These are phyloP conservation scores for Gossypium lobatum DNA, from an alignment of 441 rosid genomes.

Conservation along the genomic window DNA sequence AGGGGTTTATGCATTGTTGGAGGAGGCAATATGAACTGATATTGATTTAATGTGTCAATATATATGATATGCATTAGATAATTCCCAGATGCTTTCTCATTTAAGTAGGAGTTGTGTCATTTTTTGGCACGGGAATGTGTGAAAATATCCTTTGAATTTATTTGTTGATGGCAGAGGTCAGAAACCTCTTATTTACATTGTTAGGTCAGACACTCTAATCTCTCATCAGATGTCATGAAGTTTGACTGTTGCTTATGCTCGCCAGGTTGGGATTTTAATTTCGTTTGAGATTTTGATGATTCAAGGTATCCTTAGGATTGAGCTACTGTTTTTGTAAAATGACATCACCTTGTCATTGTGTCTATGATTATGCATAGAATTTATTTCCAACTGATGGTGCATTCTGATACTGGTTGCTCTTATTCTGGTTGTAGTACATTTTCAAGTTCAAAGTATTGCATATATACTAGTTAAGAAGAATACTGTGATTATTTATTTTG, in stretches of 20 bases:
- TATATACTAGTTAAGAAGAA: background rate
- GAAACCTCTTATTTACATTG: background rate
- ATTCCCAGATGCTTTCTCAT: background rate
- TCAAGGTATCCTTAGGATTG: background rate
- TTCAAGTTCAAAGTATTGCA: conserved; percentile 7
- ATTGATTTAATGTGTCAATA: background rate
- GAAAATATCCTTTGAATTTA: background rate
- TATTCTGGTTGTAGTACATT: background rate
- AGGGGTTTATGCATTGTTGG: conserved; percentile 2
- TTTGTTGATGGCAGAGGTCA: background rate
- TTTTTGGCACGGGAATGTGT: background rate
- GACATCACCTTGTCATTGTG: background rate
- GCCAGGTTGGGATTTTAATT: background rate
- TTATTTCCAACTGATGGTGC: background rate
- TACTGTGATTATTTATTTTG: background rate
- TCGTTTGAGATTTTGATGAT: background rate
- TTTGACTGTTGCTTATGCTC: background rate
- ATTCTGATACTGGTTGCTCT: background rate
- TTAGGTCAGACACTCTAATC: background rate
- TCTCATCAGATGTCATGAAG: background rate
- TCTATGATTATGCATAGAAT: background rate
- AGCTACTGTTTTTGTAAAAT: background rate
- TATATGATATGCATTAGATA: background rate
- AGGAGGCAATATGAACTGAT: background rate
- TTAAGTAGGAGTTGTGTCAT: background rate